Conservation (phyloP, 129 eudicot species). For the Saussurea involucrata region DNA sequence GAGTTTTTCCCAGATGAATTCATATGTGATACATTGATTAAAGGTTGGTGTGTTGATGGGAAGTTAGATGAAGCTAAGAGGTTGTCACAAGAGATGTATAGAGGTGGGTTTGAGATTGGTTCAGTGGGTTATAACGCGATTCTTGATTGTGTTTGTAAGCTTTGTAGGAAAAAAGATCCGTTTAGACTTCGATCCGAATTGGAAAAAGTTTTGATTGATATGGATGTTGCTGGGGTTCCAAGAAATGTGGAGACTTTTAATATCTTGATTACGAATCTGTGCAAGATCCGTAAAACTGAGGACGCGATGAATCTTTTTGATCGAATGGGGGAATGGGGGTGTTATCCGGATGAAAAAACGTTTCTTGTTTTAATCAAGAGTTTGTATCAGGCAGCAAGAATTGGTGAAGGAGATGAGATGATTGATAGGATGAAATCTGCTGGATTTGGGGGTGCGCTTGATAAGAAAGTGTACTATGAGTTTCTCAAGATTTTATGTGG, state of each 20-base stretch:
- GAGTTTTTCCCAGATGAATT: slow-evolving; percentile 89
- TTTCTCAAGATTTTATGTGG: slow-evolving; percentile 80
- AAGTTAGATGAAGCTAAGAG: slow-evolving; percentile 84
- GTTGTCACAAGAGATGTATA: slow-evolving; percentile 72
- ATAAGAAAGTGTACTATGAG: slow-evolving; percentile 65
- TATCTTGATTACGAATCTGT: slow-evolving; percentile 64
- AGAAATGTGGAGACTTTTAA: slow-evolving; percentile 83
- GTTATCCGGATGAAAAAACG: slow-evolving; percentile 74
- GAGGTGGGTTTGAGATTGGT: slow-evolving; percentile 90
- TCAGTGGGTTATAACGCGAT: slow-evolving; percentile 61
- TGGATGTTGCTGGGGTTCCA: slow-evolving; percentile 94
- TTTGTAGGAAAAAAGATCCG: slow-evolving; percentile 85
- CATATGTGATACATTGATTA: slow-evolving; percentile 69
- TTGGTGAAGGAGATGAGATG: slow-evolving; percentile 94
- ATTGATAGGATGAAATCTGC: slow-evolving; percentile 90
- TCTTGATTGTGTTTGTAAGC: slow-evolving; percentile 85
- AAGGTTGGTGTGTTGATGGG: slow-evolving; percentile 92
- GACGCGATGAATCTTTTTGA: slow-evolving; percentile 65
- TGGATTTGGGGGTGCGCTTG: slow-evolving; percentile 59
- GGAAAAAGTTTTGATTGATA: slow-evolving; percentile 64
- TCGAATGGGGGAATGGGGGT: slow-evolving; percentile 95
- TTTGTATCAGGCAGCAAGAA: slow-evolving; percentile 91
- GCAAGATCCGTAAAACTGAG: slow-evolving; percentile 68
- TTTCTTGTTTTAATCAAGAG: slow-evolving; percentile 72
- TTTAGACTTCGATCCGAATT: slow-evolving; percentile 63